These are phyloP conservation scores for Prunus padus DNA, from an alignment of 306 rosid genomes.

Conservation along the genomic window DNA sequence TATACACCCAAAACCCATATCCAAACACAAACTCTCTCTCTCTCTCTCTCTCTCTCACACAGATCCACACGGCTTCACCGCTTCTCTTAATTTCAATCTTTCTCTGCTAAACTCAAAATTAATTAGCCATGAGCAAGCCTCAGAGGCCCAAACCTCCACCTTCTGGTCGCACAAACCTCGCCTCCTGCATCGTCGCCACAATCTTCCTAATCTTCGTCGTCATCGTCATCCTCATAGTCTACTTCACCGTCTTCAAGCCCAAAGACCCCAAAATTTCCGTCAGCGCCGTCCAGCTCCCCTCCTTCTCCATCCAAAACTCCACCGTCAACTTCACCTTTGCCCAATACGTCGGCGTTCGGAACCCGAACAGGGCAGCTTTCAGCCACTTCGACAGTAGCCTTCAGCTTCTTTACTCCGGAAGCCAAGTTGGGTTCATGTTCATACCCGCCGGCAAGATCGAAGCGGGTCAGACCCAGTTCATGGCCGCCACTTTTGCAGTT, in stretches of 20 bases:
- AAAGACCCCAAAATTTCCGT: slow-evolving; percentile 70
- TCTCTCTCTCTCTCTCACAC: background rate
- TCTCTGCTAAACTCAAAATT: background rate
- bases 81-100: background rate
- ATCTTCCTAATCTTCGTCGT: slow-evolving; percentile 61
- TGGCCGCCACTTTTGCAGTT: slow-evolving; percentile 80
- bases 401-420: slow-evolving; percentile 76
- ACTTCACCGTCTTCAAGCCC: slow-evolving; percentile 79
- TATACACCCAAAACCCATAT: background rate
- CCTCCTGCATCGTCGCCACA: slow-evolving; percentile 83
- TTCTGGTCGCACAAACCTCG: slow-evolving; percentile 83
- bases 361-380: slow-evolving; percentile 78
- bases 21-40: background rate
- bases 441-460: slow-evolving; percentile 83
- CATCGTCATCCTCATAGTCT: slow-evolving; percentile 54
- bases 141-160: slow-evolving; percentile 52
- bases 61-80: background rate
- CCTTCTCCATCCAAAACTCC: slow-evolving; percentile 64
- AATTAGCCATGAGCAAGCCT: slow-evolving; percentile 47
- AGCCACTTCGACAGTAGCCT: slow-evolving; percentile 83
- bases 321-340: slow-evolving; percentile 79
- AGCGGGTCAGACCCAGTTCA: slow-evolving; percentile 59
- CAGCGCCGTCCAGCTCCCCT: slow-evolving; percentile 70
- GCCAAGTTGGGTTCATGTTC: slow-evolving; percentile 85
- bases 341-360: slow-evolving; percentile 69